Percentiles rank a stretch among this genome's conserved stretches.
phyloP scores from a whole-genome alignment of 768 basidiomycete species.

The Piloderma croceum region DNA sequence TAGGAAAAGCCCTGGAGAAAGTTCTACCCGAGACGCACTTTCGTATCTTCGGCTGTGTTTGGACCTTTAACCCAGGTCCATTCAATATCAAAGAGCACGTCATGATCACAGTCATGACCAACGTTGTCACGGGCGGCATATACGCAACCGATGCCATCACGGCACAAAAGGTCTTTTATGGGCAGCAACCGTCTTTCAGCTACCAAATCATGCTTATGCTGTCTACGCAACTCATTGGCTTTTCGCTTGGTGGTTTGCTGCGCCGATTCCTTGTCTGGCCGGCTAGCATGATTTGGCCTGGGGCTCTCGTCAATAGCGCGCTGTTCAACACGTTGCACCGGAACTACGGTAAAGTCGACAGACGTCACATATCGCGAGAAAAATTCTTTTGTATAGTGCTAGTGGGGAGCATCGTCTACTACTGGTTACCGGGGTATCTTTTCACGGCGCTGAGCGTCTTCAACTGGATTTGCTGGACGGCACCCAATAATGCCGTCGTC shows the following conservation, averaged over 20 bases:
- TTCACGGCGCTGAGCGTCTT: constrained; percentile 15
- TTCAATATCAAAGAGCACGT: constrained; percentile 79
- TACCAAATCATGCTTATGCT: constrained; percentile 81
- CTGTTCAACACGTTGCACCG: constrained; percentile 69
- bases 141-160: constrained; percentile 74
- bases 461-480: constrained; percentile 39
- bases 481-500: constrained; percentile 49
- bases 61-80: constrained; percentile 67
- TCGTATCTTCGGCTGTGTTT: constrained; percentile 50
- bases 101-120: constrained; percentile 57
- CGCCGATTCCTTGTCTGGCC: constrained; percentile 71
- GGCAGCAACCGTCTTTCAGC: constrained; percentile 49
- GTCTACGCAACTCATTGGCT: constrained; percentile 73
- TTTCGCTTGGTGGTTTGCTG: constrained; percentile 73
- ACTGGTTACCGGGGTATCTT: constrained; percentile 10
- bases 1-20: constrained; percentile 54
- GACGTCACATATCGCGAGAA: constrained; percentile 52
- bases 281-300: constrained; percentile 67
- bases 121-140: constrained; percentile 53
- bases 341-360: constrained; percentile 49
- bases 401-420: constrained; percentile 40
- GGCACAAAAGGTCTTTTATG: constrained; percentile 70
- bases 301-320: constrained; percentile 68
- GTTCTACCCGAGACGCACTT: constrained; percentile 49
- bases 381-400: constrained; percentile 56